phyloP scores from a whole-genome alignment of 192 early-diverging fungal genomes.

The Podila verticillata region DNA sequence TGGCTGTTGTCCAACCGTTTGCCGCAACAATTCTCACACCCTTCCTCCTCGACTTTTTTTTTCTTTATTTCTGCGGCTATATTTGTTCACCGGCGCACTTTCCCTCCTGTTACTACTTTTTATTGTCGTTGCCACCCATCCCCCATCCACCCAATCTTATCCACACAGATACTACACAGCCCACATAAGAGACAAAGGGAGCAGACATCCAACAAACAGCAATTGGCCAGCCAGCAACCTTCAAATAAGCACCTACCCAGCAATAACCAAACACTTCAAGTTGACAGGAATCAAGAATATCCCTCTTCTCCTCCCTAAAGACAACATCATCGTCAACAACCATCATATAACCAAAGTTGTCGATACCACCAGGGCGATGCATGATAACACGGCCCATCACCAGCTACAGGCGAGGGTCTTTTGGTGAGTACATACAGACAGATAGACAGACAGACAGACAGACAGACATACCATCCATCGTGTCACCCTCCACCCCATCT shows the following conservation, averaged over 20 bases:
- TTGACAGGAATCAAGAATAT: no score
- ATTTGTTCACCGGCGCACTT: background rate
- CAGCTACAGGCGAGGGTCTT: constrained; percentile 44
- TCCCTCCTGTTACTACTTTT: background rate
- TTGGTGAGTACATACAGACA: constrained; percentile 41
- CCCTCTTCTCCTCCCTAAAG: background rate
- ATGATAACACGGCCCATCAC: constrained; percentile 38
- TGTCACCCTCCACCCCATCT: background rate
- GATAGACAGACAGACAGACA: no score
- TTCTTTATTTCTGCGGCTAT: background rate
- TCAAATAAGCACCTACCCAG: background rate
- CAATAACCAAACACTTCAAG: no score
- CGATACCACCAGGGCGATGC: constrained; percentile 33
- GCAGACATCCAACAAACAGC: constrained; percentile 1
- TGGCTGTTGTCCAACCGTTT: constrained; percentile 9
- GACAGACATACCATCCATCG: background rate
- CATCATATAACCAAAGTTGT: background rate
- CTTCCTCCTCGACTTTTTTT: background rate
- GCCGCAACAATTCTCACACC: background rate
- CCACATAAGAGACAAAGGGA: background rate
- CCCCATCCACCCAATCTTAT: background rate
- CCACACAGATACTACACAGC: background rate
- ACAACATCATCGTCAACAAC: no score
- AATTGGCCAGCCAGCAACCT: no score
- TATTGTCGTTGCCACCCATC: constrained; percentile 4